phyloP scores from a whole-genome alignment of 2,329 filamentous ascomycete genomes.

The Knoxdaviesia capensis region DNA sequence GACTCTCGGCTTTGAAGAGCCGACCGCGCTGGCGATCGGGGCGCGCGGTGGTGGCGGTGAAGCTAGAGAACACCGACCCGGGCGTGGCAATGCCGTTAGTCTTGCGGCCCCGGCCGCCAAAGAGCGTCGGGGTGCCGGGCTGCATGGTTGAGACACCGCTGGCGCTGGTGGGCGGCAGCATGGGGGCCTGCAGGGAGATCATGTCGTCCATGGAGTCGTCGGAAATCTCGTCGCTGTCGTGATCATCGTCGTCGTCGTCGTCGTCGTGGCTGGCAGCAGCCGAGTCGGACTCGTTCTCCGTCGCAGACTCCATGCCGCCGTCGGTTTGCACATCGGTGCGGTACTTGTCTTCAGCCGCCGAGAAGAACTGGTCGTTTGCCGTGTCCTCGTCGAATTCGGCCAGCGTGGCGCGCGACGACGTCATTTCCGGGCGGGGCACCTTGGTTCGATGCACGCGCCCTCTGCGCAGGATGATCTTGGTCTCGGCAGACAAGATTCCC shows the following conservation, averaged over 20 bases:
- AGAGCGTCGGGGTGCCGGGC: slow-evolving; percentile 55
- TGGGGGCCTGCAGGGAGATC: slow-evolving; percentile 70
- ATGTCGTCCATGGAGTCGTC: slow-evolving; percentile 87
- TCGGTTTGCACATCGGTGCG: slow-evolving; percentile 38
- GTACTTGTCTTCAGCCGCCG: slow-evolving; percentile 64
- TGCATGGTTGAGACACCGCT: slow-evolving; percentile 65
- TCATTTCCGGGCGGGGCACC: slow-evolving; percentile 23
- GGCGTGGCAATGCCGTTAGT: slow-evolving; percentile 63
- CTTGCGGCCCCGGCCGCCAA: slow-evolving; percentile 33
- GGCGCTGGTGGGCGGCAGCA: slow-evolving; percentile 54
- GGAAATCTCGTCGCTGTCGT: slow-evolving; percentile 40
- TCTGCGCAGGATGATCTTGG: slow-evolving; percentile 64
- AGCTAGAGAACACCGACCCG: slow-evolving; percentile 74
- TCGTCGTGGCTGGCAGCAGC: slow-evolving; percentile 47
- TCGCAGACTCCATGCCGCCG: slow-evolving; percentile 30
- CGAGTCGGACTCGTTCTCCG: slow-evolving; percentile 42
- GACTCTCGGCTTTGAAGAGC: slow-evolving; percentile 64
- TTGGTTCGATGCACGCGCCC: slow-evolving; percentile 35
- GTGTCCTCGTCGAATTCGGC: slow-evolving; percentile 55
- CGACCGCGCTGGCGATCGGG: slow-evolving; percentile 54
- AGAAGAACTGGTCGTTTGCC: slow-evolving; percentile 80
- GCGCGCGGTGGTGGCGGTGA: slow-evolving; percentile 65
- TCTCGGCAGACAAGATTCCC: slow-evolving; percentile 55
- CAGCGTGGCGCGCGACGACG: slow-evolving; percentile 25
- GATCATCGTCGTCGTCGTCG: slow-evolving; percentile 54